Base-by-base conservation (phyloP, 371 early-diverging fungal genomes). In the Mucor velutinosus region DNA sequence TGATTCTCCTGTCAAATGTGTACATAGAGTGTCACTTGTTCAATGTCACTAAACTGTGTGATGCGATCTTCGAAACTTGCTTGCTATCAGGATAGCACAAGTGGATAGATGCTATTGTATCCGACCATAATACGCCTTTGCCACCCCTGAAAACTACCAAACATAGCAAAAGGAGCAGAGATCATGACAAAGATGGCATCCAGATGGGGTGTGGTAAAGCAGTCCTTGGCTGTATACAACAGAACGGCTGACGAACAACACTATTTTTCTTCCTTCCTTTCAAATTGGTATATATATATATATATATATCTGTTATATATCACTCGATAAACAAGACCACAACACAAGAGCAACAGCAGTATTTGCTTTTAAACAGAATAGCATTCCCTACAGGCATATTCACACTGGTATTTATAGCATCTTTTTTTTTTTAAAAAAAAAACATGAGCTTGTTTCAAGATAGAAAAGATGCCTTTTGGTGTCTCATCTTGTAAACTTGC, bases 341-440 rank as follows among this genome's bases (percentile, higher is more conserved):
- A 15, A 21, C 47, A 49, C 21, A 19, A 25, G 25, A 49, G 21
- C 49, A 49, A 21, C 21, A 21, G 2, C 8, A 49, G 7, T 6
- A 23, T 25, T 49, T 25, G 21, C 49, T 49, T 25, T 49, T 49
- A 19, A 19, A 19, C 11, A 49, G 21, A 21, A 10, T 23, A 37
- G 37, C 37, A 23, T 4, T 23, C 49, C 49, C 49, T 23, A 49
- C 10, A 49, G 49, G 49, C 49, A 1, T 49, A 21, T 23, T 49
- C 21, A 56, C 56, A 56, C 56, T 56, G 56, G 56, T 56, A 56
- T 56, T 56, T 56, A 56, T 56, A 17, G n/a, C n/a, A 47, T 56
- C 10, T 56, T 30, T 56, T 56, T 56, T 30, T 17, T 29, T 56
- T 56, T 25, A 30, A 6, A 47, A 37, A 35, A 35, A 35, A 35